These are phyloP conservation scores for Colletotrichum liriopes DNA, from an alignment of 2,329 filamentous ascomycete genomes.

Conservation along the genomic window DNA sequence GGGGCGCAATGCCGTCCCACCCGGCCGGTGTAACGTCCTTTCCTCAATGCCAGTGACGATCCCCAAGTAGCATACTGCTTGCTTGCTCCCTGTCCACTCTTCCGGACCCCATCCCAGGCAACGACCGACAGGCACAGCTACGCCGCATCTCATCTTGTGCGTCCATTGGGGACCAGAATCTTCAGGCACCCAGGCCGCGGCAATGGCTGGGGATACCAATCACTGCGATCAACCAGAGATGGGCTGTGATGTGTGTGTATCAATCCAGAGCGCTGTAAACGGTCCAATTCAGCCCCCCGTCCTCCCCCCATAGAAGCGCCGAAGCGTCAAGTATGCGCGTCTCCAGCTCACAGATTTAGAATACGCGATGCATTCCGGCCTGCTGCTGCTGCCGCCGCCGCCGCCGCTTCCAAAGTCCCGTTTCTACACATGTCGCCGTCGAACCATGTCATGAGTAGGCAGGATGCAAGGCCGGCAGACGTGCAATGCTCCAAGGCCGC, in stretches of 20 bases:
- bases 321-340: background rate
- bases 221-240: too few species aligned
- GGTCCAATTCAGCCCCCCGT: background rate
- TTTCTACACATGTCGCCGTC: background rate
- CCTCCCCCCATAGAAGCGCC: background rate
- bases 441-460: background rate
- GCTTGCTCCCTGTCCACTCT: background rate
- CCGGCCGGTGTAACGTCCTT: slow-evolving; percentile 1
- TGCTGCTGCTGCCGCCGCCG: background rate
- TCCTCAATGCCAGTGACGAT: background rate
- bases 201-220: background rate
- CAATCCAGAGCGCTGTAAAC: background rate
- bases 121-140: slow-evolving; percentile 5
- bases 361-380: background rate
- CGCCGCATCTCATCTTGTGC: background rate
- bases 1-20: slow-evolving; percentile 3
- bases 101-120: slow-evolving; percentile 4
- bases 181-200: slow-evolving; percentile 8
- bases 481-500: background rate
- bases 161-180: background rate
- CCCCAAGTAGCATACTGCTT: background rate
- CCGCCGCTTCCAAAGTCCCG: background rate
- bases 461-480: background rate
- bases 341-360: slow-evolving; percentile 5
- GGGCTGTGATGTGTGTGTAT: background rate